phyloP scores from a whole-genome alignment of 2,329 filamentous ascomycete genomes.

The Colletotrichum sidae region DNA sequence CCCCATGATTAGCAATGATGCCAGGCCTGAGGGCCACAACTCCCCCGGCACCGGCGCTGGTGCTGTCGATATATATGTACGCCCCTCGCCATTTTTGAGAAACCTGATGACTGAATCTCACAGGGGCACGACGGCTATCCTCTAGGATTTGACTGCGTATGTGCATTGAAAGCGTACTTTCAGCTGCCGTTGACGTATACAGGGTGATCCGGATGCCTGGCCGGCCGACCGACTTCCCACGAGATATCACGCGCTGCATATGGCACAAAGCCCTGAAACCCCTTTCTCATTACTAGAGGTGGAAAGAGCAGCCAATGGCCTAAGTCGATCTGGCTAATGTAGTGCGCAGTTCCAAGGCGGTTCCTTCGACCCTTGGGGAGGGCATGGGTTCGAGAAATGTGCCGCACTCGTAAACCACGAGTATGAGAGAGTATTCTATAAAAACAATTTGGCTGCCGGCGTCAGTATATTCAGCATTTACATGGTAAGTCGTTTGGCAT shows the following conservation, averaged over 20 bases:
- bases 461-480: slow-evolving; percentile 78
- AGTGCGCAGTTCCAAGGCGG: slow-evolving; percentile 73
- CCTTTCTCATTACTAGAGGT: slow-evolving; percentile 71
- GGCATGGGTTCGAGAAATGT: slow-evolving; percentile 76
- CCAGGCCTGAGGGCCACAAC: slow-evolving; percentile 68
- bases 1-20: slow-evolving; percentile 82
- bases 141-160: slow-evolving; percentile 67
- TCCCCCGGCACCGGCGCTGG: slow-evolving; percentile 69
- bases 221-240: slow-evolving; percentile 45
- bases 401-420: slow-evolving; percentile 75
- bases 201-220: slow-evolving; percentile 59
- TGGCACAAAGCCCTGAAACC: slow-evolving; percentile 68
- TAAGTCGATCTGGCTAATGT: too few species aligned
- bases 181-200: background rate
- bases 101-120: background rate
- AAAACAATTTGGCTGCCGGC: slow-evolving; percentile 76
- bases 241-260: slow-evolving; percentile 55
- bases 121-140: slow-evolving; percentile 70
- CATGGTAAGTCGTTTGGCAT: slow-evolving; percentile 65
- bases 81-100: background rate
- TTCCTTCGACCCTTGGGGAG: slow-evolving; percentile 81
- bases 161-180: background rate
- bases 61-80: slow-evolving; percentile 54
- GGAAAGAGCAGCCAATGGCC: background rate
- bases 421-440: slow-evolving; percentile 83